Base-by-base conservation (phyloP, 345 rosid species). In the Laguncularia racemosa region DNA sequence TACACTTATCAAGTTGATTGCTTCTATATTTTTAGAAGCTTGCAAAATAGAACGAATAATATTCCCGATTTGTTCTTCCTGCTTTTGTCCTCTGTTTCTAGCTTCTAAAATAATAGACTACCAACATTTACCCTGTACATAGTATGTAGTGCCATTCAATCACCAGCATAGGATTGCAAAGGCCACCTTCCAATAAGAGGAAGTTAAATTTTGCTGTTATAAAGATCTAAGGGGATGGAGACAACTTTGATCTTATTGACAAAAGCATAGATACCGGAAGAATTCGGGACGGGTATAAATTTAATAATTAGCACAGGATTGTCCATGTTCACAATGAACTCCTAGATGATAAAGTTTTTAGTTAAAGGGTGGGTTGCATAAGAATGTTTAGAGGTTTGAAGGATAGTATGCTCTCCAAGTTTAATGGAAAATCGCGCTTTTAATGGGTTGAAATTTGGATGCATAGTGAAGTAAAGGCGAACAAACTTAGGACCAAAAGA, bases 71-170 rank as follows among this genome's bases (percentile, higher is more conserved):
- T n/a, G n/a, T n/a, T n/a, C n/a, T n/a, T n/a, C n/a, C n/a, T n/a
- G n/a, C n/a, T n/a, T n/a, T n/a, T n/a, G n/a, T n/a, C n/a, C n/a
- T n/a, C n/a, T n/a, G n/a, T n/a, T n/a, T n/a, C n/a, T n/a, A n/a
- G n/a, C n/a, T n/a, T n/a, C n/a, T n/a, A n/a, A n/a, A n/a, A n/a
- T n/a, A n/a, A 12, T 33, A 2, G 17, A n/a, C 78, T 76, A 4
- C 56, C 78, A 3, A 71, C 74, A 17, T 77, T 71, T 33, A 71
- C 17, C 26, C 82, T 59, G 14, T 60, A 57, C 68, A 60, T 68
- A 0, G 74, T 78, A 66, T 74, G 69, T 56, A 78, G 47, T 52
- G 58, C 63, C 0, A 56, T 14, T 47, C 16, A 10, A 11, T 33
- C 40, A 33, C 40, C 40, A 10, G 40, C 7, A 33, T 33, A 33